phyloP scores from a whole-genome alignment of 768 basidiomycete genomes.

The Russula brevipes region DNA sequence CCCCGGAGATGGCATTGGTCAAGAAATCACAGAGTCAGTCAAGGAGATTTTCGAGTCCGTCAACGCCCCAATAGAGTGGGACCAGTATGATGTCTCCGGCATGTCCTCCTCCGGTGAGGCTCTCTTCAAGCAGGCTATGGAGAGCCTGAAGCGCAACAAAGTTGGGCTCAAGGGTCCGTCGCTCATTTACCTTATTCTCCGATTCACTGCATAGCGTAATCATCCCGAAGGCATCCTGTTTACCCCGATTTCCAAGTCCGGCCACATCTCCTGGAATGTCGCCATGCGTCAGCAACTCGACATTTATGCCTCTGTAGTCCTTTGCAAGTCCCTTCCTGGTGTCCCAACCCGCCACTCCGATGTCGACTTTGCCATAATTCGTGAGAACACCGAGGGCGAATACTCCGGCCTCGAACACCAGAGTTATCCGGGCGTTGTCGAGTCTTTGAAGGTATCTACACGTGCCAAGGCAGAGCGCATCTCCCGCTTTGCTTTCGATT shows the following conservation, averaged over 20 bases:
- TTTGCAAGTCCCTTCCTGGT: constrained; percentile 97
- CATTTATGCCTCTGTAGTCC: constrained; percentile 96
- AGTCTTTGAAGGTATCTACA: constrained; percentile 96
- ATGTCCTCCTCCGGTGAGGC: constrained; percentile 91
- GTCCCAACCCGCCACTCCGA: constrained; percentile 93
- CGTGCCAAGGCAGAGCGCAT: constrained; percentile 95
- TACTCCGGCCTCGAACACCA: constrained; percentile 98
- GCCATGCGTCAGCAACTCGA: constrained; percentile 99
- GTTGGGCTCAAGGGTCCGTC: constrained; percentile 94
- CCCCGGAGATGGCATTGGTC: constrained; percentile 96
- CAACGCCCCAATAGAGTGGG: constrained; percentile 99
- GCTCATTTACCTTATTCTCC: background rate
- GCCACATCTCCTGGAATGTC: constrained; percentile 99
- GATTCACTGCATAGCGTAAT: background rate
- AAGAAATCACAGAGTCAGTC: constrained; percentile 95
- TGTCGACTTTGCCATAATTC: constrained; percentile 98
- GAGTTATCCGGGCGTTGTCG: constrained; percentile 97
- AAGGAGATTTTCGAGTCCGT: constrained; percentile 98
- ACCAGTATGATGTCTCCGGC: constrained; percentile 96
- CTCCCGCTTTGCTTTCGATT: constrained; percentile 96
- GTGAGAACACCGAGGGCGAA: constrained; percentile 99
- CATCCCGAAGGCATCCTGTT: constrained; percentile 80
- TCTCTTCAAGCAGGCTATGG: constrained; percentile 97
- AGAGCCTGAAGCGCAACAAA: constrained; percentile 93
- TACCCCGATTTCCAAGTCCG: constrained; percentile 93